Base-by-base conservation (phyloP, 495 filamentous ascomycete genomes). In the Friedmanniomyces endolithicus region DNA sequence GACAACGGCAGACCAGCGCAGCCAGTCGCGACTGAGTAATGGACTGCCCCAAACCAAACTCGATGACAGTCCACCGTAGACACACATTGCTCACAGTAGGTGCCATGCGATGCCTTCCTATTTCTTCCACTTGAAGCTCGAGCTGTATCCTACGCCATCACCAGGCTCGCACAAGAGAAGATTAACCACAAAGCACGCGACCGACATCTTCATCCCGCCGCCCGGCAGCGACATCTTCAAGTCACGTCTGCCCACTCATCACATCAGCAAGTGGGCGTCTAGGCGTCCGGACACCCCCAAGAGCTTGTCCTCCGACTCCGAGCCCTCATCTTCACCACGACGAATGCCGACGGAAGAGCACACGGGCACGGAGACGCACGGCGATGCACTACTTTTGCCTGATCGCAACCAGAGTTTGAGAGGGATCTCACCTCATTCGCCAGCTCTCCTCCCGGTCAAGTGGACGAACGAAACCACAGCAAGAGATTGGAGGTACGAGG, bases 61-160 rank as follows among this genome's bases (percentile, higher is more conserved):
- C 11, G 1, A 19, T 16, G n/a, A 34, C 11, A 48, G 11, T 16
- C 11, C 53, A 3, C 43, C 29, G 31, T 41, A 6, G 6, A 19
- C 37, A 41, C 37, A 54, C n/a, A 22, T 52, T 57, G 58, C 23
- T 7, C 31, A 61, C 58, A 52, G 58, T 61, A 61, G 58, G 58
- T 57, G 6, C 37, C 17, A n/a, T 23, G 58, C 58, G 52, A 82
- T 86, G 88, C 86, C 86, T 72, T 81, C 85, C 33, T 95, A 92
- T 70, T 90, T 88, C 70, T 98, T 90, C 63, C 90, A 97, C 64
- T 67, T 98, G 27, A 82, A 82, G 62, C 79, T 98, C 64, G 90
- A 97, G 75, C 74, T 96, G 50, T 84, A 84, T 68, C 67, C 78
- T 56, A 69, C 74, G 51, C 16, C 66, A 71, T 56, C 70, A 70